Base-by-base conservation (phyloP, 1,284 basidiomycete species). In the Phellinidium pouzarii region DNA sequence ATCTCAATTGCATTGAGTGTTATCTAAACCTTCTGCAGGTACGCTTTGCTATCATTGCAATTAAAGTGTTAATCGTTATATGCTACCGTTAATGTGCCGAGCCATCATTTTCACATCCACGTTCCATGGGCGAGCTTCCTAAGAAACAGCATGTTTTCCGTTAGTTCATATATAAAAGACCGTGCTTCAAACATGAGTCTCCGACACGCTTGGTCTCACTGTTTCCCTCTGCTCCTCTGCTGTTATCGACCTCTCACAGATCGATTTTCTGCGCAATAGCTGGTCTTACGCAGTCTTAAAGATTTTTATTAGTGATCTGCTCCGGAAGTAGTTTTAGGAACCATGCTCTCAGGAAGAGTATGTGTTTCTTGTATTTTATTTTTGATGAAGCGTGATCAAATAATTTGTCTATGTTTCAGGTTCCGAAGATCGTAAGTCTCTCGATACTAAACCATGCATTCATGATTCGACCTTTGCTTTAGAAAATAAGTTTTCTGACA, bases 391-490 rank as follows among this genome's bases (percentile, higher is more conserved):
- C 27, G 17, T 7, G 17, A 48, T 36, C 25, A n/a, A 45, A 20
- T n/a, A n/a, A n/a, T 38, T 46, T 23, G 44, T 45, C 14, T 3
- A 37, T 46, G 19, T 17, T 11, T 25, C 26, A 55, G 54, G 25
- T 55, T 46, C 44, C 54, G 8, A 55, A 47, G 34, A 46, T 55
- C 44, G 54, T 55, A 43, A 19, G 49, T 51, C 14, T 47, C 25
- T 14, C 42, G 12, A 20, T 20, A 23, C 11, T 23, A 9, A 3
- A 19, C 19, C 17, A 22, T 26, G 14, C 23, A n/a, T 3, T 38
- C 4, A 2, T 14, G 9, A 9, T 38, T 5, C 22, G n/a, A n/a
- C n/a, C n/a, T n/a, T n/a, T n/a, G n/a, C n/a, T n/a, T n/a, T n/a
- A n/a, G n/a, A n/a, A n/a, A n/a, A n/a, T n/a, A n/a, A n/a, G n/a